These are phyloP conservation scores for Alternaria viburni DNA, from an alignment of 2,329 filamentous ascomycete species.

Conservation along the genomic window DNA sequence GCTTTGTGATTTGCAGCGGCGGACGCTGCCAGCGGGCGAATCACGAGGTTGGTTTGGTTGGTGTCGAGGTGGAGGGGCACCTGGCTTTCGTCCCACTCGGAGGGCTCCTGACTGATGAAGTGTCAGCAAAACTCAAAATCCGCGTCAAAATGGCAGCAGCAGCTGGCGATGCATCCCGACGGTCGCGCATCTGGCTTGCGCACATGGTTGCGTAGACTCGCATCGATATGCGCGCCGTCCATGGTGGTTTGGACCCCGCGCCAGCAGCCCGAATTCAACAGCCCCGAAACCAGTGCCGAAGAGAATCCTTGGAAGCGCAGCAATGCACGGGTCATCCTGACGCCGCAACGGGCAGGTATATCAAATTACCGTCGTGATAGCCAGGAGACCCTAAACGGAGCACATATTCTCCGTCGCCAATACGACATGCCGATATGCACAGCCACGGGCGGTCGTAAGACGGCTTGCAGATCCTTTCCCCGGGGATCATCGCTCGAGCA, in stretches of 20 bases:
- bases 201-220: constrained; percentile 19
- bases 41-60: constrained; percentile 32
- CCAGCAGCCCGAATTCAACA: constrained; percentile 11
- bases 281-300: constrained; percentile 11
- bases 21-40: constrained; percentile 38
- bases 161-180: not conserved
- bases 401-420: constrained; percentile 1
- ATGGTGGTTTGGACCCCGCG: constrained; percentile 22
- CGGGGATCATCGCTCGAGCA: constrained; percentile 5
- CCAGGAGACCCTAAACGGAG: not conserved
- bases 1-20: constrained; percentile 39
- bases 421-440: not conserved
- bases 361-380: constrained; percentile 3
- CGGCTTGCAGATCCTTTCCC: constrained; percentile 28
- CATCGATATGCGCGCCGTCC: constrained; percentile 24
- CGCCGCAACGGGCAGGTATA: not conserved
- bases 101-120: constrained; percentile 33
- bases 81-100: constrained; percentile 39
- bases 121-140: constrained; percentile 29
- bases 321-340: constrained; percentile 13
- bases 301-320: constrained; percentile 1
- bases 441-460: constrained; percentile 8
- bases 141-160: constrained; percentile 13
- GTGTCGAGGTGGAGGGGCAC: constrained; percentile 41
- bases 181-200: constrained; percentile 12